Conservation (phyloP, 2,329 filamentous ascomycete species). For the Aspergillus chevalieri region DNA sequence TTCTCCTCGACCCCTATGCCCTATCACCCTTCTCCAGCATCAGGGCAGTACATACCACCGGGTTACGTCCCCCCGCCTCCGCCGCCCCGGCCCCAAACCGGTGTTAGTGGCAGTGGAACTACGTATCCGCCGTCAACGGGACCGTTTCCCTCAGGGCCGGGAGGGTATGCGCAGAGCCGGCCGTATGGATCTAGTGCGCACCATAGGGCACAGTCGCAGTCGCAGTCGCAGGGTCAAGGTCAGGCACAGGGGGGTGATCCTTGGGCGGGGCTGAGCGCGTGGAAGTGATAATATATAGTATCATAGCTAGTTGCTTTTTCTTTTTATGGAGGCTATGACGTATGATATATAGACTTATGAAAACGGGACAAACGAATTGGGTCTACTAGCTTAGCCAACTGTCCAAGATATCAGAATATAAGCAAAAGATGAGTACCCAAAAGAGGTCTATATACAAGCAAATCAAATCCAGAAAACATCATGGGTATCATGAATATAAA, state of each 20-base stretch:
- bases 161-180: slow-evolving; percentile 50
- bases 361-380: no score
- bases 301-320: no score
- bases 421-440: not conserved
- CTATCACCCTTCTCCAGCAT: slow-evolving; percentile 32
- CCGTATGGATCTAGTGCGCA: slow-evolving; percentile 34
- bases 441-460: not conserved
- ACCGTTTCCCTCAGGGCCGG: slow-evolving; percentile 50
- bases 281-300: slow-evolving; percentile 47
- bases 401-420: no score
- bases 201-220: slow-evolving; percentile 34
- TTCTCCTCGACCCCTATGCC: slow-evolving; percentile 30
- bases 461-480: not conserved
- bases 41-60: slow-evolving; percentile 48
- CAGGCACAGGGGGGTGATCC: slow-evolving; percentile 46
- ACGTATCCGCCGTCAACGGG: slow-evolving; percentile 40
- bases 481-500: not conserved
- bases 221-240: slow-evolving; percentile 22
- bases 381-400: no score
- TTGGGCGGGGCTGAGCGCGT: slow-evolving; percentile 64
- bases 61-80: slow-evolving; percentile 64
- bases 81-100: slow-evolving; percentile 57
- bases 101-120: slow-evolving; percentile 4
- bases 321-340: slow-evolving; percentile 1
- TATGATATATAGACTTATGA: slow-evolving; percentile 13